Evolutionary conservation across 805 yeast genomes (phyloP).

Genomic region (Candida pini): DNA sequence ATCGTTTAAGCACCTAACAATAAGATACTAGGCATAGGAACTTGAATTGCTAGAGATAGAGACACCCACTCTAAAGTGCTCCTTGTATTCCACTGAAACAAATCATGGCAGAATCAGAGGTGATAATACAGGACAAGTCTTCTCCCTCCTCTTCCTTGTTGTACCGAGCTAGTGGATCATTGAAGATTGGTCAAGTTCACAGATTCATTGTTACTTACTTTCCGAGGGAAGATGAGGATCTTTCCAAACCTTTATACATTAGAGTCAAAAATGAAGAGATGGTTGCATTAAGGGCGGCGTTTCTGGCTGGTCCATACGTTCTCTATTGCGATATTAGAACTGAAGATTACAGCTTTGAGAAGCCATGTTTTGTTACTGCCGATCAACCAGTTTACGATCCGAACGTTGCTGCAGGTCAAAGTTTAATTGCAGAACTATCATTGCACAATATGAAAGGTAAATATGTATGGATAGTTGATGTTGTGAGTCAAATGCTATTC

Average conservation of each 20-base stretch:
- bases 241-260: conserved; percentile 35
- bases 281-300: conserved; percentile 73
- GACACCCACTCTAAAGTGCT: too few relatives aligned
- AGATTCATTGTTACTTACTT: conserved; percentile 49
- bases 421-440: conserved; percentile 53
- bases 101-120: too few relatives aligned
- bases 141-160: conserved; percentile 8
- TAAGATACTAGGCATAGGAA: too few relatives aligned
- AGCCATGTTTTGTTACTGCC: conserved; percentile 57
- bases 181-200: conserved; percentile 57
- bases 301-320: conserved; percentile 82
- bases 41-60: too few relatives aligned
- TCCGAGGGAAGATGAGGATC: conserved; percentile 26
- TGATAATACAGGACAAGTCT: too few relatives aligned
- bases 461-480: conserved; percentile 76
- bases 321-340: conserved; percentile 80
- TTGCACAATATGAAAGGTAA: conserved; percentile 54
- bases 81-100: too few relatives aligned
- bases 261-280: conserved; percentile 68
- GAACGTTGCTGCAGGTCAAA: conserved; percentile 63
- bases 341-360: conserved; percentile 50
- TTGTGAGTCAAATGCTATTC: conserved; percentile 74
- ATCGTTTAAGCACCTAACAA: too few relatives aligned
- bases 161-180: conserved; percentile 26
- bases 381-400: conserved; percentile 77